These are phyloP conservation scores for Saturnispora saitoi DNA, from an alignment of 805 yeast genomes.

Conservation along the genomic window DNA sequence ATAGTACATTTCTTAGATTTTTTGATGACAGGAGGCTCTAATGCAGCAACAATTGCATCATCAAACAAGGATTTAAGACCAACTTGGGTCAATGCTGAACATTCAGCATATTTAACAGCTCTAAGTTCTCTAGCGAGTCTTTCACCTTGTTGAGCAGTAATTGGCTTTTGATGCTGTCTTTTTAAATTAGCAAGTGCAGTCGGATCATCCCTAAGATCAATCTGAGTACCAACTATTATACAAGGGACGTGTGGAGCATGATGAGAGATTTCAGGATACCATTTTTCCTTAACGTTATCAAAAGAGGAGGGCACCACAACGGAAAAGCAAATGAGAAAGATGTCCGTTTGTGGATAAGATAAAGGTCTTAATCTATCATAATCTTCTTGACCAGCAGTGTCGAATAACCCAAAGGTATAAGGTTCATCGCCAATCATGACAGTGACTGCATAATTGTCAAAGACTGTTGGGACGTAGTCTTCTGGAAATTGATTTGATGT, in stretches of 20 bases:
- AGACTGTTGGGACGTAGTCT: conserved; percentile 97
- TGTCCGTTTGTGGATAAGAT: conserved; percentile 95
- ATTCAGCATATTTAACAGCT: conserved; percentile 95
- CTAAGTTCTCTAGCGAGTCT: conserved; percentile 87
- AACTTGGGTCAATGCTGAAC: conserved; percentile 94
- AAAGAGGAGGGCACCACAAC: conserved; percentile 96
- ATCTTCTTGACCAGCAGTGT: conserved; percentile 99
- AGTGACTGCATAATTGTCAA: conserved; percentile 90
- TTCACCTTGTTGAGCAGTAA: conserved; percentile 81
- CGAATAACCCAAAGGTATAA: conserved; percentile 92
- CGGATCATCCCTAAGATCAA: conserved; percentile 90
- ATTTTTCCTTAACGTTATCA: conserved; percentile 95
- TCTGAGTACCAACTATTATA: conserved; percentile 93
- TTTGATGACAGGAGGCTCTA: conserved; percentile 89
- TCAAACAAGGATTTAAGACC: conserved; percentile 98
- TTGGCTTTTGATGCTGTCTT: conserved; percentile 84
- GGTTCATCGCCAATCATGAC: conserved; percentile 98
- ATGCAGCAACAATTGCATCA: conserved; percentile 96
- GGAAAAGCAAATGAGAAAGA: conserved; percentile 89
- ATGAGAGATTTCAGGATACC: conserved; percentile 96
- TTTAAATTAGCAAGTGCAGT: conserved; percentile 81
- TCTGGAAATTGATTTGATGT: conserved; percentile 97
- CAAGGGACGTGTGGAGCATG: conserved; percentile 98
- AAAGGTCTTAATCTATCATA: conserved; percentile 95
- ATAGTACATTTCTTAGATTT: conserved; percentile 79